These are phyloP conservation scores for Trichosporon faecale DNA, from an alignment of 1,284 basidiomycete species.

Conservation along the genomic window DNA sequence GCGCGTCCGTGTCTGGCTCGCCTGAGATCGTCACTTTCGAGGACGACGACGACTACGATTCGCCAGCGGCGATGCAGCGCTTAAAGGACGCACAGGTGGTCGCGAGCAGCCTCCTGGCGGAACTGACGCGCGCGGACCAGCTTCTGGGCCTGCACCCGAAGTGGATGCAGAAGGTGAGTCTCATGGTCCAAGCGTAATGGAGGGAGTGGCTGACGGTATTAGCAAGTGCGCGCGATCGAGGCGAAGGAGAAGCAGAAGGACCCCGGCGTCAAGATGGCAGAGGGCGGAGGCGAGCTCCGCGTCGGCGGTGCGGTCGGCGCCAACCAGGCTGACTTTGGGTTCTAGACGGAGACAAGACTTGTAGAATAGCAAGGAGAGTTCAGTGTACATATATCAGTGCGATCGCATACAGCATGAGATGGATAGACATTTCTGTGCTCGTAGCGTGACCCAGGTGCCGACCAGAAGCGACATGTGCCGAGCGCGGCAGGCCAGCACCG, in stretches of 20 bases:
- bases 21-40: constrained; percentile 35
- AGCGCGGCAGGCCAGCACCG: neutral
- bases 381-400: constrained; percentile 11
- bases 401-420: neutral
- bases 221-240: constrained; percentile 18
- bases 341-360: constrained; percentile 14
- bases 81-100: constrained; percentile 24
- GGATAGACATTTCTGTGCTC: neutral
- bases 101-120: constrained; percentile 26
- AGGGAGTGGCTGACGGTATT: neutral
- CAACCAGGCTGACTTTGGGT: constrained; percentile 25
- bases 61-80: constrained; percentile 20
- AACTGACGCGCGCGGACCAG: constrained; percentile 31
- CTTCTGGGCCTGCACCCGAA: constrained; percentile 31
- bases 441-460: neutral
- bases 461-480: neutral
- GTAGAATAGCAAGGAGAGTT: neutral
- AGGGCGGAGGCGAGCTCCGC: constrained; percentile 2
- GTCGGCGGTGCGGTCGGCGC: constrained; percentile 18
- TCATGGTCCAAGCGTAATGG: neutral
- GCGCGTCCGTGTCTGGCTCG: constrained; percentile 24
- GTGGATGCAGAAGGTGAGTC: constrained; percentile 40
- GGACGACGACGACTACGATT: constrained; percentile 27
- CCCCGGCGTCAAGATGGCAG: constrained; percentile 5
- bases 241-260: constrained; percentile 15